phyloP scores from a whole-genome alignment of 257 asterid species.

The Plantago ovata region DNA sequence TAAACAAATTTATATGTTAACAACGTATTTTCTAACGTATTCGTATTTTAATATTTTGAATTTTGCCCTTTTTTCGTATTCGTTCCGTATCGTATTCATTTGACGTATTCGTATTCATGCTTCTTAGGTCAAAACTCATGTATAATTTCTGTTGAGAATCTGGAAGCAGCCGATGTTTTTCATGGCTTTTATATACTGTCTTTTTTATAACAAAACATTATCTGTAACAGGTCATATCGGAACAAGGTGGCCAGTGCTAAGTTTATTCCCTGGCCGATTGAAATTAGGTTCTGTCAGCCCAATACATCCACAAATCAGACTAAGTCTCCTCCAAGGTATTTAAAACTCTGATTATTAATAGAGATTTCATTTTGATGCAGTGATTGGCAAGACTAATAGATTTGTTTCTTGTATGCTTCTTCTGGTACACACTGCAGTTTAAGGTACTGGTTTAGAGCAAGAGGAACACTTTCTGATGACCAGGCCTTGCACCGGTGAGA shows the following conservation, averaged over 20 bases:
- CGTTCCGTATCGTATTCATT: too few relatives aligned
- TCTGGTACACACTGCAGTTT: constrained; percentile 49
- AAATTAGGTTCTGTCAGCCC: constrained; percentile 79
- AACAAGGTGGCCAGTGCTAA: constrained; percentile 73
- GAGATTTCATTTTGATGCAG: constrained; percentile 18
- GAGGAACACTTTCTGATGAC: constrained; percentile 87
- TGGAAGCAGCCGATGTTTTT: constrained; percentile 15
- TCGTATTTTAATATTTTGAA: too few relatives aligned
- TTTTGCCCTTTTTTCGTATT: too few relatives aligned
- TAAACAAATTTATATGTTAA: too few relatives aligned
- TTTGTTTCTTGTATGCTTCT: constrained; percentile 17
- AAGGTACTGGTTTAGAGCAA: constrained; percentile 92
- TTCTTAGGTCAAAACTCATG: too few relatives aligned
- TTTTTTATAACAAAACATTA: constrained; percentile 1
- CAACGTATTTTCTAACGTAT: too few relatives aligned
- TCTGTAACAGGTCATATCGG: constrained; percentile 66
- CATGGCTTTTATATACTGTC: constrained; percentile 6
- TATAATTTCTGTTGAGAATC: too few relatives aligned
- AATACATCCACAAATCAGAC: constrained; percentile 59
- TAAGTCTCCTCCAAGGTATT: constrained; percentile 87
- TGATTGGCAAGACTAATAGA: constrained; percentile 17
- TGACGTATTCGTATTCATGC: too few relatives aligned
- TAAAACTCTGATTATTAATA: constrained; percentile 19
- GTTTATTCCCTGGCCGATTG: constrained; percentile 88
- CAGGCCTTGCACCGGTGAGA: constrained; percentile 86